Base-by-base conservation (phyloP, 768 basidiomycete species). In the Paxillus involutus region DNA sequence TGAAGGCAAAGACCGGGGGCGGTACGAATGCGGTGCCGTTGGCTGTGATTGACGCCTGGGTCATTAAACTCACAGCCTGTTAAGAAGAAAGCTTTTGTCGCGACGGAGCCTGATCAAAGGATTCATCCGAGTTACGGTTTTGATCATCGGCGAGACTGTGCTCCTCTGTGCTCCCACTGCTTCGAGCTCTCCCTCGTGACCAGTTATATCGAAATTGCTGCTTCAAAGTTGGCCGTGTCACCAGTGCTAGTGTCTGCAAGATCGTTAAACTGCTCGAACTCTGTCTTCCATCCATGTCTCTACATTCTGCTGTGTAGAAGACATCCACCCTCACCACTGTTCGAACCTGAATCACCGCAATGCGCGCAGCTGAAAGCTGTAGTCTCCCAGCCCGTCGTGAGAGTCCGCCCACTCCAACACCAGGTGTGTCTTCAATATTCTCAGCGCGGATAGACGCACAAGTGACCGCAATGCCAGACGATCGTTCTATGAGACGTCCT, bases 11-110 rank as follows among this genome's bases (percentile, higher is more conserved):
- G 46, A 48, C 4, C 19, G 29, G 45, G 17, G 53, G 64, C 55
- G 41, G 57, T 65, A 59, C 52, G 7, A 29, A 59, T 61, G 65
- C 65, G 41, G 65, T 66, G 66, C 39, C 5, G 51, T 39, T 55
- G 58, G 57, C 58, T 60, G 60, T 67, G 55, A 52, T 52, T 55
- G 55, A 41, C 49, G 63, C 43, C 24, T 21, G 9, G 43, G 3
- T 40, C n/a, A n/a, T 7, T 2, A 29, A 29, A 12, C 16, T 44
- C 44, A 45, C 32, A 45, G 44, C 44, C 29, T 45, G 26, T 14
- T 32, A 21, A 26, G 29, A 45, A 45, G 30, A 29, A 17, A 45
- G 30, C 14, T 44, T 44, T 13, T 14, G 43, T 13, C 13, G 43
- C n/a, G 13, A 12, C 12, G 17, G 26, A 26, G 26, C 26, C 26